phyloP scores from a whole-genome alignment of 345 rosid genomes.

The Luvunga scandens region DNA sequence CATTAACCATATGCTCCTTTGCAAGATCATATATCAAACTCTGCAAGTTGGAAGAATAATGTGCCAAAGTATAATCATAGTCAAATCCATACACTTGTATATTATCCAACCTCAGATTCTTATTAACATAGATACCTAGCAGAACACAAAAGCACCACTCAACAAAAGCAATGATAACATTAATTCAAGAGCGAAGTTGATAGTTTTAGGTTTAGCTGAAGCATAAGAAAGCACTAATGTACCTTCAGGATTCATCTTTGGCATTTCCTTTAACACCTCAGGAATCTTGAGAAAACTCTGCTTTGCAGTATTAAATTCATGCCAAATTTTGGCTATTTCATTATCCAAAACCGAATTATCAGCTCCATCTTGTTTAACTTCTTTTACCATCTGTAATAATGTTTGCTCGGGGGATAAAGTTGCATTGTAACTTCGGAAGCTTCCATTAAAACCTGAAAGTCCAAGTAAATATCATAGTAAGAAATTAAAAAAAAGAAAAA shows the following conservation, averaged over 20 bases:
- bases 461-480: neutral
- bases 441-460: constrained; percentile 32
- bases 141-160: constrained; percentile 4
- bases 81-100: constrained; percentile 93
- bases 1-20: constrained; percentile 87
- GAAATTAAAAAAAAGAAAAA: neutral
- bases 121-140: constrained; percentile 84
- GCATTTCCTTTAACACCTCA: constrained; percentile 53
- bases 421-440: constrained; percentile 32
- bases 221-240: neutral
- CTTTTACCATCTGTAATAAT: constrained; percentile 35
- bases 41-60: constrained; percentile 78
- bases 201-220: neutral
- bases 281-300: constrained; percentile 76
- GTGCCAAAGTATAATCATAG: constrained; percentile 93
- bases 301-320: constrained; percentile 64
- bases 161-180: neutral
- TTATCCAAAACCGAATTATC: constrained; percentile 25
- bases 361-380: constrained; percentile 20
- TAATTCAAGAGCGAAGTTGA: neutral
- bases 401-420: constrained; percentile 28
- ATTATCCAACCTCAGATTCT: constrained; percentile 77
- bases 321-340: constrained; percentile 56
- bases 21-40: constrained; percentile 92
- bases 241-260: constrained; percentile 94